Percentiles rank a stretch among this genome's conserved stretches.
These are phyloP conservation scores for Blepharisma undulans DNA, from an alignment of 169 alveolate genomes.

Conservation along the genomic window DNA sequence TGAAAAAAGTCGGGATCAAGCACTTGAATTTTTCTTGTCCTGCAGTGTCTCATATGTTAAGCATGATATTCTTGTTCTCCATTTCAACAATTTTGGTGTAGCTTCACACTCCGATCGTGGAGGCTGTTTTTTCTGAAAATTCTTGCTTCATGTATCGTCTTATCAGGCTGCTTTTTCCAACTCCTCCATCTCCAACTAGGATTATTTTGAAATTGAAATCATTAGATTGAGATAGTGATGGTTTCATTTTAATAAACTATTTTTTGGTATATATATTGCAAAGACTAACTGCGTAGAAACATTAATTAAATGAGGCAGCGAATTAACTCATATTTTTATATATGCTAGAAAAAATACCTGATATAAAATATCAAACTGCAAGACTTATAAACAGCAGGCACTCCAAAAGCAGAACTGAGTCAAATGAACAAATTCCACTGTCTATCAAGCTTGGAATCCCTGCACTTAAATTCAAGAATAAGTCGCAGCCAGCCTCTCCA, in stretches of 20 bases:
- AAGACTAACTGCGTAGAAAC: neutral
- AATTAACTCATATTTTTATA: neutral
- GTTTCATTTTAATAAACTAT: neutral
- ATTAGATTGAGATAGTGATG: neutral
- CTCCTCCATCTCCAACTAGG: conserved; percentile 9
- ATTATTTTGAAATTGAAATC: conserved; percentile 20
- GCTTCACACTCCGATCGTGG: conserved; percentile 8
- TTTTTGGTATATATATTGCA: too few species aligned
- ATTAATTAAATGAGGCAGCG: neutral
- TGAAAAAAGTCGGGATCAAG: conserved; percentile 51
- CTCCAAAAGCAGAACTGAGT: neutral
- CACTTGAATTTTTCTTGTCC: conserved; percentile 68
- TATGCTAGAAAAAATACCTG: neutral
- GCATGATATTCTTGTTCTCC: conserved; percentile 41
- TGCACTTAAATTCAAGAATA: neutral
- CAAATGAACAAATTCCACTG: neutral
- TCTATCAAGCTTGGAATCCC: neutral
- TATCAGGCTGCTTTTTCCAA: neutral
- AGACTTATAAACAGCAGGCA: neutral
- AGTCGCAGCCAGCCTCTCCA: neutral
- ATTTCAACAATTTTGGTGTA: neutral
- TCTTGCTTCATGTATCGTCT: neutral
- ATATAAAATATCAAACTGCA: neutral
- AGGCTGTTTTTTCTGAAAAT: neutral
- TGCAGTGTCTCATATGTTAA: conserved; percentile 77